A percentile compares a stretch with the other conserved stretches of the same genome.
Evolutionary conservation across 331 rosid species (phyloP).

Genomic region (Phaseolus coccineus): DNA sequence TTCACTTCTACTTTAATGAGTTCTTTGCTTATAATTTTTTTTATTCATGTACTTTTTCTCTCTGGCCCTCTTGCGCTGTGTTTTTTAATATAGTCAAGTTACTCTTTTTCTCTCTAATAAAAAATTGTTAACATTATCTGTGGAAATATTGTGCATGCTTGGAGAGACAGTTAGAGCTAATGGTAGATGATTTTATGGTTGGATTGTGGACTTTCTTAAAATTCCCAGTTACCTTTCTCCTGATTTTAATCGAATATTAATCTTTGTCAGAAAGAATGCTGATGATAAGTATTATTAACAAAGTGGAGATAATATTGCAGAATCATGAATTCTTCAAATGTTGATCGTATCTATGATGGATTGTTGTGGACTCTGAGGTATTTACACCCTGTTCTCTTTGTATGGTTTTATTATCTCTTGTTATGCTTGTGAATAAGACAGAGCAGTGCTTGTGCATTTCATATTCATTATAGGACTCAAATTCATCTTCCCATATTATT

Average conservation of each 20-base stretch:
- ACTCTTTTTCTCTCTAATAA: not conserved
- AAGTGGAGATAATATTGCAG: conserved; percentile 62
- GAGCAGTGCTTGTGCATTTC: conserved; percentile 32
- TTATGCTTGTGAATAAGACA: conserved; percentile 28
- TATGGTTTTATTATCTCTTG: conserved; percentile 33
- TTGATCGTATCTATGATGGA: conserved; percentile 83
- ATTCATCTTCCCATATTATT: not conserved
- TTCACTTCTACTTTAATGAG: not conserved
- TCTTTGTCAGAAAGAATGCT: conserved; percentile 30
- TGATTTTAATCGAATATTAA: conserved; percentile 39
- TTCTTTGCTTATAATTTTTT: not conserved
- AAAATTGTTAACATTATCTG: not conserved
- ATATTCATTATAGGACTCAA: conserved; percentile 27
- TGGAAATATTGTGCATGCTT: conserved; percentile 35
- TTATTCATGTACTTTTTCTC: not conserved
- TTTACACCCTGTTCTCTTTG: conserved; percentile 35
- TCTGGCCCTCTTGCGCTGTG: not conserved
- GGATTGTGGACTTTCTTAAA: conserved; percentile 31
- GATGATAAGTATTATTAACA: conserved; percentile 37
- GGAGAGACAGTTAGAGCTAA: conserved; percentile 37
- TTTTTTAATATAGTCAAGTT: conserved; percentile 18
- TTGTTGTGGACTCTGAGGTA: conserved; percentile 93
- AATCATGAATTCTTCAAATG: conserved; percentile 82
- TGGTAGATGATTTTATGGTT: conserved; percentile 36
- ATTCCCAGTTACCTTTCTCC: conserved; percentile 15